Evolutionary conservation across 2,329 filamentous ascomycete genomes (phyloP).

Genomic region (Blastomyces silverae): DNA sequence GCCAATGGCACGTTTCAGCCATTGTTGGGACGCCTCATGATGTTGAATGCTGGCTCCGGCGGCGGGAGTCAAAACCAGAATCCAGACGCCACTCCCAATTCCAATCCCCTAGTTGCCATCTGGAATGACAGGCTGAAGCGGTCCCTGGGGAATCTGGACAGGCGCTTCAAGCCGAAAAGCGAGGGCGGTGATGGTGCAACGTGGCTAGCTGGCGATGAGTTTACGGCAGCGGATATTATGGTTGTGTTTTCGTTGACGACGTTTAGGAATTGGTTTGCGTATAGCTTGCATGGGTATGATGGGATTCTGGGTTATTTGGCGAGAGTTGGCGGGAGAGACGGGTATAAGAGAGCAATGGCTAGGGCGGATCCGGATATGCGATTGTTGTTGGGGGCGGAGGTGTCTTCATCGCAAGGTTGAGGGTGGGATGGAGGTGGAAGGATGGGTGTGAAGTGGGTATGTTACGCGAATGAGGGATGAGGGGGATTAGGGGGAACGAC

Average conservation of each 20-base stretch:
- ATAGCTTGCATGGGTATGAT: slow-evolving; percentile 38
- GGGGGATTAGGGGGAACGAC: not conserved
- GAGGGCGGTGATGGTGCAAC: slow-evolving; percentile 42
- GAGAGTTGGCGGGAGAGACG: slow-evolving; percentile 42
- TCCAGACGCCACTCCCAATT: not conserved
- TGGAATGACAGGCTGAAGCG: not conserved
- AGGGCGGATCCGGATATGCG: slow-evolving; percentile 48
- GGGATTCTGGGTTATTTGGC: slow-evolving; percentile 45
- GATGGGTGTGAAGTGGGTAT: not conserved
- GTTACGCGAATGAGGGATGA: not conserved
- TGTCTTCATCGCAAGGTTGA: not conserved
- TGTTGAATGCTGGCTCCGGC: slow-evolving; percentile 3
- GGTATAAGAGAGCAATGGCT: slow-evolving; percentile 44
- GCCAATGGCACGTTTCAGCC: slow-evolving; percentile 44
- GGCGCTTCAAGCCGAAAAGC: slow-evolving; percentile 45
- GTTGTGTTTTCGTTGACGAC: slow-evolving; percentile 55
- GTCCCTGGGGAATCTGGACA: slow-evolving; percentile 29
- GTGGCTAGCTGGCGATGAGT: slow-evolving; percentile 56
- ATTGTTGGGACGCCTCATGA: slow-evolving; percentile 33
- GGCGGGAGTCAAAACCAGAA: not conserved
- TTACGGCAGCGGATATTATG: slow-evolving; percentile 63
- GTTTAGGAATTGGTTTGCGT: slow-evolving; percentile 43
- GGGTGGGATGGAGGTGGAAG: not conserved
- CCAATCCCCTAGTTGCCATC: slow-evolving; percentile 1
- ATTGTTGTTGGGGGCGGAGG: slow-evolving; percentile 24